A percentile compares a stretch with the other conserved stretches of the same genome.
These are phyloP conservation scores for Phialophora tarda DNA, from an alignment of 2,329 filamentous ascomycete species.

Conservation along the genomic window DNA sequence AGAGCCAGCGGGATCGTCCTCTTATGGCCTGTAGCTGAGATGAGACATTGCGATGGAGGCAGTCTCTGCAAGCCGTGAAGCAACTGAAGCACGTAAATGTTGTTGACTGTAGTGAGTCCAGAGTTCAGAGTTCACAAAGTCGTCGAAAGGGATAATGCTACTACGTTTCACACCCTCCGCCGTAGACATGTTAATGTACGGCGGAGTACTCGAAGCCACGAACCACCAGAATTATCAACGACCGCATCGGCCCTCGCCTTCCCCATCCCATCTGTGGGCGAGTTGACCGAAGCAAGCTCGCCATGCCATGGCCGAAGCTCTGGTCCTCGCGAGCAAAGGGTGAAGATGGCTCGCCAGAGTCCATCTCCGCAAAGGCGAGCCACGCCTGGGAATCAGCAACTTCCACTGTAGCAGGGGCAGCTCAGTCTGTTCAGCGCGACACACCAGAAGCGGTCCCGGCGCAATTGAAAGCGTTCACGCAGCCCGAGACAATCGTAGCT, in stretches of 20 bases:
- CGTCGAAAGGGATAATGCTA: background rate
- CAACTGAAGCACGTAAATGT: background rate
- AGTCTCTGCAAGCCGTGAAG: background rate
- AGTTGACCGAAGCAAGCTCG: constrained; percentile 11
- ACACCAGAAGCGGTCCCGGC: constrained; percentile 9
- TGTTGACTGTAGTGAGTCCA: background rate
- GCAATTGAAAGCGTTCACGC: constrained; percentile 36
- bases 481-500: constrained; percentile 41
- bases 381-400: constrained; percentile 15
- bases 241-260: too few species aligned
- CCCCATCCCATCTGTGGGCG: background rate
- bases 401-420: constrained; percentile 12
- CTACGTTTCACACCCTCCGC: background rate
- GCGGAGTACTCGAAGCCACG: background rate
- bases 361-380: constrained; percentile 6
- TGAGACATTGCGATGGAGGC: background rate
- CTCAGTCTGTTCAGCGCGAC: constrained; percentile 15
- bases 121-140: background rate
- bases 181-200: background rate
- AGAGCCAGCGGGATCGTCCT: background rate
- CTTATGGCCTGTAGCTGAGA: background rate
- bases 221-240: background rate
- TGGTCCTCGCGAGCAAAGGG: constrained; percentile 38
- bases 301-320: constrained; percentile 40
- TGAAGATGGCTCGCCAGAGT: constrained; percentile 19